phyloP scores from a whole-genome alignment of 306 rosid species.

The Malus orientalis region DNA sequence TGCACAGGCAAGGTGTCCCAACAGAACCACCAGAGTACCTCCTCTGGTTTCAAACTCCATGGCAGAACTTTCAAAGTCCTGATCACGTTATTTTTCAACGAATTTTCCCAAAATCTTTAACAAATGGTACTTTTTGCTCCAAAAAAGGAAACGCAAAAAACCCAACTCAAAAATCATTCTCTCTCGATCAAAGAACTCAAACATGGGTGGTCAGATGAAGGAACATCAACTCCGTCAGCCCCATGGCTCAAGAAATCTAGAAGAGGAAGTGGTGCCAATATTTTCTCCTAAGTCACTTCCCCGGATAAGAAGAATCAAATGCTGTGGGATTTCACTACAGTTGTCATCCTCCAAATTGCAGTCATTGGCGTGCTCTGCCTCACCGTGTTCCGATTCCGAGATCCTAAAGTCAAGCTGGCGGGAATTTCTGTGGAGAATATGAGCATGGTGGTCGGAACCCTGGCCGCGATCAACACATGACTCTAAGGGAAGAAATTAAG shows the following conservation, averaged over 20 bases:
- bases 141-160: neutral
- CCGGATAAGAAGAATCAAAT: constrained; percentile 8
- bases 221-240: neutral
- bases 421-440: neutral
- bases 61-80: neutral
- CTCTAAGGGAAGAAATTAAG: neutral
- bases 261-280: neutral
- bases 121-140: neutral
- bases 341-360: neutral
- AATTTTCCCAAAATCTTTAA: neutral
- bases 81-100: neutral
- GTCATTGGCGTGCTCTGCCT: constrained; percentile 6
- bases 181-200: neutral
- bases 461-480: constrained; percentile 8
- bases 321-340: neutral
- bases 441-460: neutral
- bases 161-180: neutral
- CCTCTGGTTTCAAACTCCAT: neutral
- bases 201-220: neutral
- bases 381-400: constrained; percentile 3
- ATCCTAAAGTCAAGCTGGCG: neutral
- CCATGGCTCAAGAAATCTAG: neutral
- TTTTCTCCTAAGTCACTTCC: neutral
- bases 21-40: neutral
- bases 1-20: neutral